phyloP scores from a whole-genome alignment of 2,329 filamentous ascomycete species.

The Fusarium abutilonis region DNA sequence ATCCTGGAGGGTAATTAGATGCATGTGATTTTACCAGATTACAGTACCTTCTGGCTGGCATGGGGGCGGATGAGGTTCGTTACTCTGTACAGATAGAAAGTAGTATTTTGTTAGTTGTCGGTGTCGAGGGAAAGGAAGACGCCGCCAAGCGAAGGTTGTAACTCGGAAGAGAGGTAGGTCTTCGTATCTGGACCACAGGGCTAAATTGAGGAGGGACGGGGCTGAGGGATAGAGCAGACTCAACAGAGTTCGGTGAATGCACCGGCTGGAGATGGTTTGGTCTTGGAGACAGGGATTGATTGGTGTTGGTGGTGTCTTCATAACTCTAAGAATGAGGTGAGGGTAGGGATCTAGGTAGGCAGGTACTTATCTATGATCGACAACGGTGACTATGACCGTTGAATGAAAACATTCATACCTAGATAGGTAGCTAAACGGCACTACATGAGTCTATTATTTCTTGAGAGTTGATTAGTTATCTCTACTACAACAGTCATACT shows the following conservation, averaged over 20 bases:
- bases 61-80: not conserved
- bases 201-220: constrained; percentile 28
- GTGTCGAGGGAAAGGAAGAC: constrained; percentile 25
- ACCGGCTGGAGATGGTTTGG: constrained; percentile 30
- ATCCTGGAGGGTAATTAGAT: constrained; percentile 5
- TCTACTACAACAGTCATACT: not conserved
- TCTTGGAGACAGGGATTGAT: constrained; percentile 30
- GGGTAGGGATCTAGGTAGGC: not conserved
- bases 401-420: not conserved
- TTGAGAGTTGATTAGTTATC: not conserved
- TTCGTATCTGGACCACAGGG: not conserved
- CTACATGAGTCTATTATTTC: not conserved
- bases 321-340: constrained; percentile 7
- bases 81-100: not conserved
- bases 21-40: constrained; percentile 18
- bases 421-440: not conserved
- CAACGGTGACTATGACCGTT: not conserved
- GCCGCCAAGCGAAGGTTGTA: constrained; percentile 13
- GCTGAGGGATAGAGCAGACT: constrained; percentile 11
- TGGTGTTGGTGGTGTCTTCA: not conserved
- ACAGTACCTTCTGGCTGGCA: not conserved
- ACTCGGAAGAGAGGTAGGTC: not conserved
- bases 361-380: not conserved
- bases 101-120: constrained; percentile 10
- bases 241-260: constrained; percentile 26